A percentile compares a stretch with the other conserved stretches of the same genome.
These are phyloP conservation scores for Ceratobasidium papillatum DNA, from an alignment of 1,284 basidiomycete species.

Conservation along the genomic window DNA sequence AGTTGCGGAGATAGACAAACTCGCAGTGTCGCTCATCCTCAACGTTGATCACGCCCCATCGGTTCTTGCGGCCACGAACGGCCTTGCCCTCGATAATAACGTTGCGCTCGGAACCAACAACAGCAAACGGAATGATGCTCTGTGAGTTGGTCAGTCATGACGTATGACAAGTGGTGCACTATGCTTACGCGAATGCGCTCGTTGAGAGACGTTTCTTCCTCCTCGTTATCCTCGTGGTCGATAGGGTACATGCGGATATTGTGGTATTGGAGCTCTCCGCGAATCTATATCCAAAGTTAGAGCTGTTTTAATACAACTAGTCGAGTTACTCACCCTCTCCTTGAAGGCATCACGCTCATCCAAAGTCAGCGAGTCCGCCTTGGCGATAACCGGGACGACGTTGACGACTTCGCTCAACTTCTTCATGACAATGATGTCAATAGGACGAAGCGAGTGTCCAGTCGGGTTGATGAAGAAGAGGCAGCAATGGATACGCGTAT, in stretches of 20 bases:
- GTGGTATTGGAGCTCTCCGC: conserved; percentile 91
- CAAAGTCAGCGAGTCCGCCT: conserved; percentile 93
- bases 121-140: conserved; percentile 95
- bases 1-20: conserved; percentile 96
- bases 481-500: conserved; percentile 98
- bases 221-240: conserved; percentile 95
- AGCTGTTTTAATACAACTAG: not conserved
- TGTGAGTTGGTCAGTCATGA: conserved; percentile 51
- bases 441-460: conserved; percentile 89
- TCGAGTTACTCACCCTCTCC: conserved; percentile 67
- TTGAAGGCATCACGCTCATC: conserved; percentile 96
- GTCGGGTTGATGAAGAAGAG: conserved; percentile 99
- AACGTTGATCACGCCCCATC: conserved; percentile 98
- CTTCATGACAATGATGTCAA: conserved; percentile 99
- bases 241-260: conserved; percentile 97
- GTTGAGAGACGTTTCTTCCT: conserved; percentile 89
- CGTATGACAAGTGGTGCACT: conserved; percentile 17
- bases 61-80: conserved; percentile 95
- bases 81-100: conserved; percentile 96
- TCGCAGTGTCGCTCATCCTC: conserved; percentile 98
- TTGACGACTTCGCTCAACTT: conserved; percentile 99
- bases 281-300: conserved; percentile 65
- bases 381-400: conserved; percentile 98
- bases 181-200: conserved; percentile 83
- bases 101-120: conserved; percentile 94